phyloP scores from a whole-genome alignment of 495 filamentous ascomycete species.

The Tetracladium setigerum region DNA sequence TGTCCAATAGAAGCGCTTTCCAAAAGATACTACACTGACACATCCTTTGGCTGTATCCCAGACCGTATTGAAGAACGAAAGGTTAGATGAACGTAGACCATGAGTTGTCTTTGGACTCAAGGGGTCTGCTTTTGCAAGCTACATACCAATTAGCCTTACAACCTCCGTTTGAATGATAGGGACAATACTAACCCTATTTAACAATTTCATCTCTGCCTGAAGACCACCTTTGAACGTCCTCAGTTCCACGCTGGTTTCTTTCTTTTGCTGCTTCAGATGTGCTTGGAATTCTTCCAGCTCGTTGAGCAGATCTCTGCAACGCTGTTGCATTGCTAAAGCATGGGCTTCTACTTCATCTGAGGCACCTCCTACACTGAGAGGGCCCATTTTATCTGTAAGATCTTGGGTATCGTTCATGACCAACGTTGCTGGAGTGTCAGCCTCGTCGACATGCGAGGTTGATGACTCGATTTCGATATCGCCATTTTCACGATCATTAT shows the following conservation, averaged over 20 bases:
- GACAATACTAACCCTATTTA: constrained; percentile 36
- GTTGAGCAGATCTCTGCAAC: constrained; percentile 25
- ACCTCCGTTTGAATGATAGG: constrained; percentile 15
- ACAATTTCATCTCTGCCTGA: constrained; percentile 37
- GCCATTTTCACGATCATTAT: too few species aligned
- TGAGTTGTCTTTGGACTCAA: constrained; percentile 26
- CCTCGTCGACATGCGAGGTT: too few species aligned
- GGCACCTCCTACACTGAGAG: neutral
- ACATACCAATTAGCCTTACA: constrained; percentile 1
- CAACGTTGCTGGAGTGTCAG: too few species aligned
- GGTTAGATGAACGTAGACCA: constrained; percentile 47
- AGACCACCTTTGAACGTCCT: constrained; percentile 42
- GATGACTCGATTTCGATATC: too few species aligned
- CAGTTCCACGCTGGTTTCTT: constrained; percentile 44
- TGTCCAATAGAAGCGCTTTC: constrained; percentile 49
- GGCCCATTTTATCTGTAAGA: too few species aligned
- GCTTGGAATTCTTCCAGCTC: constrained; percentile 41
- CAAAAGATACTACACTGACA: constrained; percentile 39
- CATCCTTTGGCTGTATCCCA: constrained; percentile 43
- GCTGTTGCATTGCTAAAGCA: constrained; percentile 8
- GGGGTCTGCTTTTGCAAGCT: constrained; percentile 3
- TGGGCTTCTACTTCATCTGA: neutral
- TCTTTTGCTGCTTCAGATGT: constrained; percentile 35
- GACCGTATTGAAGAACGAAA: constrained; percentile 48
- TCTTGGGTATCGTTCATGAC: too few species aligned